A percentile compares a stretch with the other conserved stretches of the same genome.
Evolutionary conservation across 441 rosid species (phyloP).

Genomic region (Aquilaria agallochum): DNA sequence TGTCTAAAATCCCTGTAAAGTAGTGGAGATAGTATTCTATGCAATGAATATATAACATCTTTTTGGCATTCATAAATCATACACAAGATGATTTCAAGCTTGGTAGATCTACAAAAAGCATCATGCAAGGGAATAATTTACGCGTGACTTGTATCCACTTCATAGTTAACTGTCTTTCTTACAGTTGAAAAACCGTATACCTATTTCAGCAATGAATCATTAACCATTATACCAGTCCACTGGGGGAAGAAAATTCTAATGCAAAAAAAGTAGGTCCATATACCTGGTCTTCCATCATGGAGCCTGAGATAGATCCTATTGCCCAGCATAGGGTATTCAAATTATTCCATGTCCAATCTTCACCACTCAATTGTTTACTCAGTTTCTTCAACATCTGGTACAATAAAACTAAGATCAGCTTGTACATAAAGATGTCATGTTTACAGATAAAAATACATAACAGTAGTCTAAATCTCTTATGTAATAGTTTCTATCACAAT

Average conservation of each 20-base stretch:
- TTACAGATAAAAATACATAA: background rate
- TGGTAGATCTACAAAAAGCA: too few relatives aligned
- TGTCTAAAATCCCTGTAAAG: too few relatives aligned
- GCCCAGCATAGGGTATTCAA: slow-evolving; percentile 99
- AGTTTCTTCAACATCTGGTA: slow-evolving; percentile 91
- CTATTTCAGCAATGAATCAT: too few relatives aligned
- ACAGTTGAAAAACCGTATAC: too few relatives aligned
- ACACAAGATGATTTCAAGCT: too few relatives aligned
- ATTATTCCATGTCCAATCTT: slow-evolving; percentile 99
- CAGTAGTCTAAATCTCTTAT: background rate
- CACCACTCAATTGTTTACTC: slow-evolving; percentile 93
- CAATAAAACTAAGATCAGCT: slow-evolving; percentile 5
- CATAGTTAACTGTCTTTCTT: too few relatives aligned
- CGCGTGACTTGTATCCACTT: too few relatives aligned
- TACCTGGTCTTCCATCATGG: slow-evolving; percentile 99
- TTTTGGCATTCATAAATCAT: too few relatives aligned
- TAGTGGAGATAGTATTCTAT: too few relatives aligned
- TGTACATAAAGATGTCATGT: background rate
- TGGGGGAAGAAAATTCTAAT: background rate
- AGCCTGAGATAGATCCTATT: slow-evolving; percentile 98
- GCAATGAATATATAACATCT: too few relatives aligned
- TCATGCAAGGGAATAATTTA: too few relatives aligned
- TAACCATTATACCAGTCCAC: too few relatives aligned
- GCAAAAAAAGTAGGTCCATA: background rate
- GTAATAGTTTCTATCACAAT: background rate